Conservation (phyloP, 2,329 filamentous ascomycete species). For the Chaetomiaceae sp. region DNA sequence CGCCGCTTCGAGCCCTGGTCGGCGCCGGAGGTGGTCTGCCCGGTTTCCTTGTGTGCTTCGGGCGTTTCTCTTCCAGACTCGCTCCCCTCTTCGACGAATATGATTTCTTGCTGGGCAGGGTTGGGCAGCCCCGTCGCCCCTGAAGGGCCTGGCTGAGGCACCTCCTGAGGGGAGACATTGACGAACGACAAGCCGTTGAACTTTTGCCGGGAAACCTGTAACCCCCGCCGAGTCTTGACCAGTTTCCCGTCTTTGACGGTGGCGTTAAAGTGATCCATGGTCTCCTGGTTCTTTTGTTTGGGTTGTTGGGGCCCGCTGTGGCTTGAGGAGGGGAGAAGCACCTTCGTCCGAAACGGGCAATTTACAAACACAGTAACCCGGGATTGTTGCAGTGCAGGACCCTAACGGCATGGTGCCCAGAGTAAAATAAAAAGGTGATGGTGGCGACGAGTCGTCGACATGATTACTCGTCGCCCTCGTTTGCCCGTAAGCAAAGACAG, state of each 20-base stretch:
- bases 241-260: constrained; percentile 36
- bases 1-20: constrained; percentile 14
- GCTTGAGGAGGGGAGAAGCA: neutral
- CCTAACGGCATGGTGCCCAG: neutral
- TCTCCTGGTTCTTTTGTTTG: neutral
- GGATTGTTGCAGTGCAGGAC: neutral
- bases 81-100: constrained; percentile 26
- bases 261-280: constrained; percentile 39
- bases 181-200: constrained; percentile 39
- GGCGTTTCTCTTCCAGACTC: constrained; percentile 1
- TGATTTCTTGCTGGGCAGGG: constrained; percentile 26
- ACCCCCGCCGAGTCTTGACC: constrained; percentile 36
- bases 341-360: neutral
- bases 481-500: neutral
- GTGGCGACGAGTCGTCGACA: neutral
- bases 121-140: constrained; percentile 6
- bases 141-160: constrained; percentile 2
- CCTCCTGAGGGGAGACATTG: constrained; percentile 30
- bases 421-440: constrained; percentile 5
- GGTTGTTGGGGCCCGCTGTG: too few relatives aligned
- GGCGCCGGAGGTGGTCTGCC: neutral
- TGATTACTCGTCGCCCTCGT: neutral
- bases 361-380: constrained; percentile 1
- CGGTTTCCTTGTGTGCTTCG: constrained; percentile 3
- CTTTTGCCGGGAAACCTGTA: constrained; percentile 39